A percentile compares a stretch with the other conserved stretches of the same genome.
Conservation (phyloP, 2,329 filamentous ascomycete genomes). For the Phyllosticta ampelicida region DNA sequence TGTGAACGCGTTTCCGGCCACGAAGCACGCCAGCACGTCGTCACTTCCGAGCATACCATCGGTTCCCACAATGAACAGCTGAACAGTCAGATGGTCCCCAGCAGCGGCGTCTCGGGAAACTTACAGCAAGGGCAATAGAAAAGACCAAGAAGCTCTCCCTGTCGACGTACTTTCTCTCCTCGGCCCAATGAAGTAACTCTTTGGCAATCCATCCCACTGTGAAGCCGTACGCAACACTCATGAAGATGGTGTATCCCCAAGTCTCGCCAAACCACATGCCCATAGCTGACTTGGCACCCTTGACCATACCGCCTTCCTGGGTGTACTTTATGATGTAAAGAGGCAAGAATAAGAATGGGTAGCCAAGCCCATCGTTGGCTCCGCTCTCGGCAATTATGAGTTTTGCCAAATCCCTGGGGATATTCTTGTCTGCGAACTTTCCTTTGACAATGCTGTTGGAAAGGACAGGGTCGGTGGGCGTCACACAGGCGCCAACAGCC, state of each 20-base stretch:
- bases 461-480: slow-evolving; percentile 79
- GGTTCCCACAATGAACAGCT: slow-evolving; percentile 75
- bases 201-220: slow-evolving; percentile 72
- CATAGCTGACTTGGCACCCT: slow-evolving; percentile 46
- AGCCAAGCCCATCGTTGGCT: slow-evolving; percentile 80
- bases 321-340: slow-evolving; percentile 73
- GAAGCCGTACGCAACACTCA: slow-evolving; percentile 69
- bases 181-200: slow-evolving; percentile 72
- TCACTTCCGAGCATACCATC: slow-evolving; percentile 81
- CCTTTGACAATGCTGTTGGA: slow-evolving; percentile 89
- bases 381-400: slow-evolving; percentile 61
- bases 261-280: slow-evolving; percentile 78
- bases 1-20: slow-evolving; percentile 82
- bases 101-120: slow-evolving; percentile 16
- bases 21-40: slow-evolving; percentile 84
- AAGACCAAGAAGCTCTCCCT: slow-evolving; percentile 82
- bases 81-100: neutral
- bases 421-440: slow-evolving; percentile 83
- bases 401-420: slow-evolving; percentile 69
- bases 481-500: slow-evolving; percentile 75
- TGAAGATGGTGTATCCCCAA: slow-evolving; percentile 69
- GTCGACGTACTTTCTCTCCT: slow-evolving; percentile 71
- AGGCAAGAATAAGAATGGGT: slow-evolving; percentile 78
- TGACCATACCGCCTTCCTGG: slow-evolving; percentile 51
- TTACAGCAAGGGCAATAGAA: slow-evolving; percentile 65